Base-by-base conservation (phyloP, 2,329 filamentous ascomycete species). In the Alternaria sp. region DNA sequence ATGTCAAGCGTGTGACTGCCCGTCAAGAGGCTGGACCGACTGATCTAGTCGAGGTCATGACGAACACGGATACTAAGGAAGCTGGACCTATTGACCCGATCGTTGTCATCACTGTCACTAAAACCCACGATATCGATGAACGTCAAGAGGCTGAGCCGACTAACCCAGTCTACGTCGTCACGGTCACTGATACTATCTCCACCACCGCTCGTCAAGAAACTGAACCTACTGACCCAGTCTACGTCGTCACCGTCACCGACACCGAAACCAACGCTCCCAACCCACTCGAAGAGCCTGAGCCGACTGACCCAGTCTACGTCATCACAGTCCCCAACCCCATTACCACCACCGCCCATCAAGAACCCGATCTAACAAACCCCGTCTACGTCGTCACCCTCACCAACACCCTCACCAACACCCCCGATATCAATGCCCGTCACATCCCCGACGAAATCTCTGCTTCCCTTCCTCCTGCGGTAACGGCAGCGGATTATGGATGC, bases 211-310 rank as follows among this genome's bases (percentile, higher is more conserved):
- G 7, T 36, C 4, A 36, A 36, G 32, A 36, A 5, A 2, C 7
- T 15, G 32, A 36, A 10, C 32, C 32, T 2, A 36, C 32, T 3
- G 15, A 36, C 8, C 32, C 32, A n/a, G 4, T 36, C 15, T 36
- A 36, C 32, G 32, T 36, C 7, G 8, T 36, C 32, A 36, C 32
- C 1, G 32, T 9, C 32, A 36, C 32, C 32, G 0, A 36, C 1
- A n/a, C 32, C 2, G 0, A 36, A 0, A n/a, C 32, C 2, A 1
- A 3, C 15, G 4, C 32, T n/a, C 3, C 1, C 30, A 36, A 9
- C 0, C 7, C 32, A 9, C 0, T 0, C n/a, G n/a, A 40, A 40
- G 36, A 40, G 1, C 9, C n/a, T 6, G 36, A 17, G 11, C n/a
- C 36, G 3, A 17, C 8, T 3, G 36, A 40, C 8, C 36, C 36